Percentiles rank a stretch among this genome's conserved stretches.
phyloP scores from a whole-genome alignment of 306 rosid species.

The Fragaria ananassa region DNA sequence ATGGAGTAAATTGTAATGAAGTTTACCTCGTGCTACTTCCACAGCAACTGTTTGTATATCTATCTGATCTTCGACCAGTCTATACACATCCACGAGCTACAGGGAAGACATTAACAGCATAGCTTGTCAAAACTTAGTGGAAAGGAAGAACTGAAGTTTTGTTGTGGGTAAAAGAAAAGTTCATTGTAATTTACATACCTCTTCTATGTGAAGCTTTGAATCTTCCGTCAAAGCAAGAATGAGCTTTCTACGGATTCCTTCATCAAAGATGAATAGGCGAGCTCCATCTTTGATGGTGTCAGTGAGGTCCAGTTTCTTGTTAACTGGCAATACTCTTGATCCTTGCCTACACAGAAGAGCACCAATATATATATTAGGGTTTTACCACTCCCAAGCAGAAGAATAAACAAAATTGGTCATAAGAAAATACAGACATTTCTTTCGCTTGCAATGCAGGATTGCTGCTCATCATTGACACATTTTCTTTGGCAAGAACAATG shows the following conservation, averaged over 20 bases:
- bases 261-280: conserved; percentile 81
- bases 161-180: not conserved
- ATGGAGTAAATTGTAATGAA: not conserved
- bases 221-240: conserved; percentile 97
- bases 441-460: conserved; percentile 83
- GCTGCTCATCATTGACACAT: conserved; percentile 91
- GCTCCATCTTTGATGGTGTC: conserved; percentile 97
- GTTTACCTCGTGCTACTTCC: conserved; percentile 85
- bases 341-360: conserved; percentile 41
- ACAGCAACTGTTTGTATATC: conserved; percentile 75
- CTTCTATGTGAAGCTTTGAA: conserved; percentile 92
- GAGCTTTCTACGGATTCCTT: conserved; percentile 87
- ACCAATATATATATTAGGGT: conserved; percentile 22
- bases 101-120: conserved; percentile 30
- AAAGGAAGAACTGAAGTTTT: not conserved
- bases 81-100: conserved; percentile 92
- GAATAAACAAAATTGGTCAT: conserved; percentile 18
- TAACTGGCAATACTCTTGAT: conserved; percentile 48
- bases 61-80: conserved; percentile 84
- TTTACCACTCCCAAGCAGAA: conserved; percentile 16
- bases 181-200: conserved; percentile 44
- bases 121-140: conserved; percentile 6
- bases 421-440: conserved; percentile 47
- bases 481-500: conserved; percentile 91
- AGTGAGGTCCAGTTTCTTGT: conserved; percentile 80